These are phyloP conservation scores for Nakazawaea holstii DNA, from an alignment of 805 yeast species.

Conservation along the genomic window DNA sequence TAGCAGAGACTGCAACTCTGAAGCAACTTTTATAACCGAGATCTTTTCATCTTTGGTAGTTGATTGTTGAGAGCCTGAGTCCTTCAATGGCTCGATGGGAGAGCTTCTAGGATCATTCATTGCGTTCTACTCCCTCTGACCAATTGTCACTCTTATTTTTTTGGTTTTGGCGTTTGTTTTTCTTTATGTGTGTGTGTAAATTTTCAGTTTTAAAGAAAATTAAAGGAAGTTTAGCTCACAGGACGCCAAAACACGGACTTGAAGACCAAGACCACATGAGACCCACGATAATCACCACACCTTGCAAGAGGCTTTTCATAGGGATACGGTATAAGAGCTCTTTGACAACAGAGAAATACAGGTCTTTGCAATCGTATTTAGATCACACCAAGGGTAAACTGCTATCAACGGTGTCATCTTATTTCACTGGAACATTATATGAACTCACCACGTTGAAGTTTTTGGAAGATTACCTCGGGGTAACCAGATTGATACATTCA, in stretches of 20 bases:
- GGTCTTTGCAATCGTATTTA: constrained; percentile 24
- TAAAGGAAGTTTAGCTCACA: no score
- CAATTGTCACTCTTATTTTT: no score
- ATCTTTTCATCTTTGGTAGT: constrained; percentile 5
- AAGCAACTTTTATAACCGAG: constrained; percentile 27
- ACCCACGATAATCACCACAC: constrained; percentile 17
- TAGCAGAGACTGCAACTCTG: constrained; percentile 22
- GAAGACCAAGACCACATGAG: no score
- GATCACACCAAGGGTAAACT: constrained; percentile 25
- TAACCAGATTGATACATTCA: constrained; percentile 32
- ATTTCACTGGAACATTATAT: constrained; percentile 50
- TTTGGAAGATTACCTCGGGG: constrained; percentile 31
- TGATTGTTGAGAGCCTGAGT: neutral
- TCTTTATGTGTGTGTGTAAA: no score
- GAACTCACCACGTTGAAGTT: constrained; percentile 39
- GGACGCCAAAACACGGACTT: no score
- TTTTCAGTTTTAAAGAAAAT: no score
- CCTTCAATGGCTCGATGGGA: constrained; percentile 6
- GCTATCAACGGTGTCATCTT: constrained; percentile 40
- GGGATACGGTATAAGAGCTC: neutral
- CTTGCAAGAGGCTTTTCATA: neutral
- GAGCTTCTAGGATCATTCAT: constrained; percentile 1
- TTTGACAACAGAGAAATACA: constrained; percentile 22
- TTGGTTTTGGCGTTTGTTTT: no score
- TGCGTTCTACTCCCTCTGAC: constrained; percentile 12